Conservation (phyloP, 257 asterid species). For the Jacaranda mimosifolia region DNA sequence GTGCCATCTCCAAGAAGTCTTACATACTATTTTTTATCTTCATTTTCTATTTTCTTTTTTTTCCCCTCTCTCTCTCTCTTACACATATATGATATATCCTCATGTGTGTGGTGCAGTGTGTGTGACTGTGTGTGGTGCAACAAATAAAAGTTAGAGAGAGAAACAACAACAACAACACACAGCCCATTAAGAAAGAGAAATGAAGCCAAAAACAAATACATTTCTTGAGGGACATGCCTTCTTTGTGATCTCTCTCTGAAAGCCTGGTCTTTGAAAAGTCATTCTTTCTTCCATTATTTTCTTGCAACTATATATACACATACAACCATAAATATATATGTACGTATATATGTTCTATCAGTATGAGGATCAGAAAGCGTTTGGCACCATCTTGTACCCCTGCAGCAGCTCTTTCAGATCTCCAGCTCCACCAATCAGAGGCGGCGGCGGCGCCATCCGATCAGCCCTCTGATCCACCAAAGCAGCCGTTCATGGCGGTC, state of each 20-base stretch:
- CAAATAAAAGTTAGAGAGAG: slow-evolving; percentile 85
- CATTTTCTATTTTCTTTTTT: slow-evolving; percentile 22
- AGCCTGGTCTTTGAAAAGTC: slow-evolving; percentile 12
- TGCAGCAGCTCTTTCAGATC: slow-evolving; percentile 54
- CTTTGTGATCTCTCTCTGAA: slow-evolving; percentile 37
- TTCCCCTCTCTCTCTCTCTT: slow-evolving; percentile 2
- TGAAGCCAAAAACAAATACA: background rate
- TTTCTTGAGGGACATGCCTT: slow-evolving; percentile 31
- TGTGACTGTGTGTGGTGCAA: slow-evolving; percentile 74
- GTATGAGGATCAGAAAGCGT: slow-evolving; percentile 83
- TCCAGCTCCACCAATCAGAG: slow-evolving; percentile 56
- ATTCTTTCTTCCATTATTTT: slow-evolving; percentile 11
- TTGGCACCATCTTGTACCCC: slow-evolving; percentile 36
- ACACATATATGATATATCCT: slow-evolving; percentile 45
- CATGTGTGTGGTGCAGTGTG: slow-evolving; percentile 44
- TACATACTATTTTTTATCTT: slow-evolving; percentile 12
- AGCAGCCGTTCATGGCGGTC: slow-evolving; percentile 38
- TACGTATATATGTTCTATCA: background rate
- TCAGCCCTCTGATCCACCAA: slow-evolving; percentile 35
- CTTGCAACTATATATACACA: background rate
- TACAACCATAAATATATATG: background rate
- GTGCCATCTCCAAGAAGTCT: slow-evolving; percentile 38
- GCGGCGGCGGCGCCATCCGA: slow-evolving; percentile 50
- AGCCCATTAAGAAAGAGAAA: slow-evolving; percentile 4
- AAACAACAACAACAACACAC: slow-evolving; percentile 29